These are phyloP conservation scores for Tulasnella sp. DNA, from an alignment of 768 basidiomycete species.

Conservation along the genomic window DNA sequence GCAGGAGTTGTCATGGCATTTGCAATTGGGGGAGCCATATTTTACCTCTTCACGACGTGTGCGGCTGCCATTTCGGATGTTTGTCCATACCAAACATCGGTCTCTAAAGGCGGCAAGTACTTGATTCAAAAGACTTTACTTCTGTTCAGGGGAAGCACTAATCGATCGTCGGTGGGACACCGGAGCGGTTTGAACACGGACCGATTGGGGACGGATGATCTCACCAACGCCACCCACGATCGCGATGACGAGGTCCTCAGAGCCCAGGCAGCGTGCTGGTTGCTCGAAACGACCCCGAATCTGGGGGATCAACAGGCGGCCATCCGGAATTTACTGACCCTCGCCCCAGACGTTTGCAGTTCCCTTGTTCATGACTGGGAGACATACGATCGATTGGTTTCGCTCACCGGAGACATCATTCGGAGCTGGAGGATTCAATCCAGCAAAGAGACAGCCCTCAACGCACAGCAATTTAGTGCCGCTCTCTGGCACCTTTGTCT, in stretches of 20 bases:
- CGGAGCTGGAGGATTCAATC: neutral
- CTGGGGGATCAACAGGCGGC: neutral
- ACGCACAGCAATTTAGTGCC: neutral
- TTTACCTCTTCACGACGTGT: neutral
- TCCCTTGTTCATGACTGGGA: neutral
- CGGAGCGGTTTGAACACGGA: too few relatives aligned
- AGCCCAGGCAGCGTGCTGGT: neutral
- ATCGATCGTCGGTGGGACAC: neutral
- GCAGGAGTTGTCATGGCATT: neutral
- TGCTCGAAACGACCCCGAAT: neutral
- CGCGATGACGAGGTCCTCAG: neutral
- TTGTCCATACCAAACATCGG: neutral
- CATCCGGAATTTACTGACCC: neutral
- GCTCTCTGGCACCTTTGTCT: neutral
- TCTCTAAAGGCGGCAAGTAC: neutral
- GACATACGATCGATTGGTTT: neutral
- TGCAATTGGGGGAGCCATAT: neutral
- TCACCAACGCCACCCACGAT: too few relatives aligned
- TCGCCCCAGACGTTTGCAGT: neutral
- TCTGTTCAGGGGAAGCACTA: neutral
- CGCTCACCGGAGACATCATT: neutral
- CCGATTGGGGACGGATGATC: too few relatives aligned
- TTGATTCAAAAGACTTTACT: slow-evolving; percentile 35
- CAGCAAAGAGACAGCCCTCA: neutral
- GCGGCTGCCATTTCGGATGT: neutral